Percentiles rank a stretch among this genome's conserved stretches.
Evolutionary conservation across 2,329 filamentous ascomycete species (phyloP).

Genomic region (Stagonosporopsis chrysanthemi): DNA sequence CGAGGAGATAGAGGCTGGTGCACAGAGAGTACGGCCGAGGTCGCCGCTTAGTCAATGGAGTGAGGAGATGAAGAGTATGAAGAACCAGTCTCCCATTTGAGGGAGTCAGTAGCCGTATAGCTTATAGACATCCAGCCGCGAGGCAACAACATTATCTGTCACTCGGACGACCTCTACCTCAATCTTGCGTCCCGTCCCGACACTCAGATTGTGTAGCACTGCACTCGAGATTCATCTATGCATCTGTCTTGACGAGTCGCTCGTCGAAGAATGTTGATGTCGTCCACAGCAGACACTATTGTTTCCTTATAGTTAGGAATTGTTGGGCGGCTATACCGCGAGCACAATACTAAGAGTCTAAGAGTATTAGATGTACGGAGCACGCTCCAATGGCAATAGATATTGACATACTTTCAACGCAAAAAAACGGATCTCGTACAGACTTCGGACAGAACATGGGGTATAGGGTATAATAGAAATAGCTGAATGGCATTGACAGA

Average conservation of each 20-base stretch:
- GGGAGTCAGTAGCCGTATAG: background rate
- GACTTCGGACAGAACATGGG: background rate
- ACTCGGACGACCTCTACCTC: background rate
- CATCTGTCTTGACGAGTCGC: too few species aligned
- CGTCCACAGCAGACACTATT: too few species aligned
- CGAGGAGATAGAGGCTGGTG: slow-evolving; percentile 43
- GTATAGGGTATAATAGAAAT: slow-evolving; percentile 2
- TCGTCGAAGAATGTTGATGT: too few species aligned
- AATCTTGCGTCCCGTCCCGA: background rate
- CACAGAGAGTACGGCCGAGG: slow-evolving; percentile 32
- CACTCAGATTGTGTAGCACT: background rate
- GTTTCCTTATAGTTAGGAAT: too few species aligned
- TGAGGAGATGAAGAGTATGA: slow-evolving; percentile 38
- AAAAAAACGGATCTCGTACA: background rate
- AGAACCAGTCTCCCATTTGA: slow-evolving; percentile 17
- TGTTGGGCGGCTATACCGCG: too few species aligned
- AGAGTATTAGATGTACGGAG: background rate
- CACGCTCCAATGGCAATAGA: background rate
- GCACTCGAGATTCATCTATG: background rate
- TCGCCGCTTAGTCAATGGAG: slow-evolving; percentile 45
- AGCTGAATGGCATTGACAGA: slow-evolving; percentile 24
- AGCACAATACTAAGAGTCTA: background rate
- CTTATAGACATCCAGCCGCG: slow-evolving; percentile 10
- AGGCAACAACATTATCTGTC: background rate
- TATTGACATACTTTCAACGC: background rate